Conservation (phyloP, 2,329 filamentous ascomycete genomes). For the Tolypocladium amazonense region DNA sequence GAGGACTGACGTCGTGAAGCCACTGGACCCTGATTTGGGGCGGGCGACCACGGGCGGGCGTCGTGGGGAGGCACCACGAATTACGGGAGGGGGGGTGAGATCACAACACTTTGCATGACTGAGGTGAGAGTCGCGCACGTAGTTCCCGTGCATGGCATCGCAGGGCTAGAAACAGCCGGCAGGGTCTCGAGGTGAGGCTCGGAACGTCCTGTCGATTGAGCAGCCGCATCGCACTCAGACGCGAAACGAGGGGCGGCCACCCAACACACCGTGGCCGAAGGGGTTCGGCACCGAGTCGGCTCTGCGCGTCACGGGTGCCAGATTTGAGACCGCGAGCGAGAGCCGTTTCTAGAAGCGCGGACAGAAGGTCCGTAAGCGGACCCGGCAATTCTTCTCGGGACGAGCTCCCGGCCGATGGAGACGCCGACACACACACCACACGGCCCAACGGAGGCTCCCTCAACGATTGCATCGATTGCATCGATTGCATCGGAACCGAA, state of each 20-base stretch:
- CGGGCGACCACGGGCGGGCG: background rate
- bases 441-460: background rate
- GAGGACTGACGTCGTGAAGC: background rate
- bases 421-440: background rate
- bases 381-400: background rate
- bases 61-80: background rate
- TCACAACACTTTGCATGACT: background rate
- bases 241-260: background rate
- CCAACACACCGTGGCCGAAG: background rate
- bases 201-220: background rate
- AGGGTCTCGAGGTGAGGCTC: background rate
- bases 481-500: background rate
- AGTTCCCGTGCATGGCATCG: background rate
- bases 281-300: background rate
- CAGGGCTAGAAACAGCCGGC: background rate
- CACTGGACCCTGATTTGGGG: background rate
- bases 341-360: background rate
- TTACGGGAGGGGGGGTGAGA: background rate
- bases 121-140: background rate
- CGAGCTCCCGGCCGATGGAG: background rate
- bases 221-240: background rate
- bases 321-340: background rate
- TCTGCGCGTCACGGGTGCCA: background rate
- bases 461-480: background rate
- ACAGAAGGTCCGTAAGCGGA: background rate